A percentile compares a stretch with the other conserved stretches of the same genome.
Evolutionary conservation across 1,284 basidiomycete genomes (phyloP).

Genomic region (Leccinum variabile): DNA sequence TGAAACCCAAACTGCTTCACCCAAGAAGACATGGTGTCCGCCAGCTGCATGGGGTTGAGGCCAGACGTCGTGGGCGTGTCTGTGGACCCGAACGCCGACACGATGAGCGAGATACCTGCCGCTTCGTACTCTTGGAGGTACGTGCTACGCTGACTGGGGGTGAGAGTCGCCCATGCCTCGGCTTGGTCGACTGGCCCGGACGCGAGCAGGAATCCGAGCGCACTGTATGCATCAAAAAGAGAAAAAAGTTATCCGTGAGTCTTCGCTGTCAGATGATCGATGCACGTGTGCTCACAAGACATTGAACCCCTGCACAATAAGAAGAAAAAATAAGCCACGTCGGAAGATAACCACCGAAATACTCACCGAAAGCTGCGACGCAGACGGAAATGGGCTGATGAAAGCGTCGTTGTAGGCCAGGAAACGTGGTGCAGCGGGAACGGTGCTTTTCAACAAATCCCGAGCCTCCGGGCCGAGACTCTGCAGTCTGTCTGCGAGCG

Average conservation of each 20-base stretch:
- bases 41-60: constrained; percentile 41
- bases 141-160: constrained; percentile 39
- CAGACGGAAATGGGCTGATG: constrained; percentile 40
- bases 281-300: constrained; percentile 29
- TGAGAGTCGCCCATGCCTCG: constrained; percentile 39
- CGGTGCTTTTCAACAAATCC: constrained; percentile 41
- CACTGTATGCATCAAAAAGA: constrained; percentile 28
- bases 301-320: constrained; percentile 35
- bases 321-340: neutral
- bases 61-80: constrained; percentile 42
- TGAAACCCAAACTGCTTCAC: constrained; percentile 50
- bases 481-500: constrained; percentile 15
- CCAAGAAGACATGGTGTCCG: constrained; percentile 48
- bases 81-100: constrained; percentile 49
- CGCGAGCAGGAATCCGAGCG: constrained; percentile 48
- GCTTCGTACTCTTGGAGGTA: constrained; percentile 50
- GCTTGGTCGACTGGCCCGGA: constrained; percentile 51
- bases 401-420: constrained; percentile 48
- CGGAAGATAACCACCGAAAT: neutral
- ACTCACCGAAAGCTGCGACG: constrained; percentile 40
- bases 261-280: neutral
- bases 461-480: constrained; percentile 26
- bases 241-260: neutral
- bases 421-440: constrained; percentile 46
- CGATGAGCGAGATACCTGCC: constrained; percentile 54